A percentile compares a stretch with the other conserved stretches of the same genome.
These are phyloP conservation scores for Leptosphaerulina australis DNA, from an alignment of 2,329 filamentous ascomycete species.

Conservation along the genomic window DNA sequence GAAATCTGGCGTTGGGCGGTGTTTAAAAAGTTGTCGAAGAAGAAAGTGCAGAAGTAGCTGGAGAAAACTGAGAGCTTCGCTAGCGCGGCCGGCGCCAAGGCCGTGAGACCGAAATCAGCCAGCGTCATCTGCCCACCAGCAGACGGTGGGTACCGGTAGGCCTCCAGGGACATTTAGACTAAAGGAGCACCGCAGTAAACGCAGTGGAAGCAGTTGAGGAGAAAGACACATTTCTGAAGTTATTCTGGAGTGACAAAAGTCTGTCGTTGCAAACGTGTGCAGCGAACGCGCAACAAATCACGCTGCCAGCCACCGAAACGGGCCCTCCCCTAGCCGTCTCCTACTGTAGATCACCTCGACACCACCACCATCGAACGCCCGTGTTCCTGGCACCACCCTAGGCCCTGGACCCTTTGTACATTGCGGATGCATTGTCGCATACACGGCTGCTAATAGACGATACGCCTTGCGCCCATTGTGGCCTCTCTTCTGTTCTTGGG, in stretches of 20 bases:
- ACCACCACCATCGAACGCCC: slow-evolving; percentile 18
- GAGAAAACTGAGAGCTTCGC: slow-evolving; percentile 30
- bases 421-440: slow-evolving; percentile 39
- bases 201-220: background rate
- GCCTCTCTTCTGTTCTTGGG: slow-evolving; percentile 23
- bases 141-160: background rate
- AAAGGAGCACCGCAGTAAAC: background rate
- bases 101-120: slow-evolving; percentile 1
- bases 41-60: slow-evolving; percentile 17
- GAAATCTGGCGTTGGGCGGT: slow-evolving; percentile 17
- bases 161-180: background rate
- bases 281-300: slow-evolving; percentile 7
- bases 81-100: slow-evolving; percentile 23
- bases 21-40: slow-evolving; percentile 13
- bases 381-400: slow-evolving; percentile 32
- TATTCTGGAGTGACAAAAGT: background rate
- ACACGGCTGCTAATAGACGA: slow-evolving; percentile 29
- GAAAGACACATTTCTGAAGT: background rate
- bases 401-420: slow-evolving; percentile 30
- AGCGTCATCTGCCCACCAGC: slow-evolving; percentile 3
- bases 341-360: slow-evolving; percentile 23
- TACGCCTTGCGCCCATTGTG: slow-evolving; percentile 33
- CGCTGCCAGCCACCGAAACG: slow-evolving; percentile 7
- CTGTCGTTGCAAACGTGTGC: background rate
- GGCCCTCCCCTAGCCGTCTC: background rate